Base-by-base conservation (phyloP, 805 yeast genomes). In the Metschnikowia dekortorum region DNA sequence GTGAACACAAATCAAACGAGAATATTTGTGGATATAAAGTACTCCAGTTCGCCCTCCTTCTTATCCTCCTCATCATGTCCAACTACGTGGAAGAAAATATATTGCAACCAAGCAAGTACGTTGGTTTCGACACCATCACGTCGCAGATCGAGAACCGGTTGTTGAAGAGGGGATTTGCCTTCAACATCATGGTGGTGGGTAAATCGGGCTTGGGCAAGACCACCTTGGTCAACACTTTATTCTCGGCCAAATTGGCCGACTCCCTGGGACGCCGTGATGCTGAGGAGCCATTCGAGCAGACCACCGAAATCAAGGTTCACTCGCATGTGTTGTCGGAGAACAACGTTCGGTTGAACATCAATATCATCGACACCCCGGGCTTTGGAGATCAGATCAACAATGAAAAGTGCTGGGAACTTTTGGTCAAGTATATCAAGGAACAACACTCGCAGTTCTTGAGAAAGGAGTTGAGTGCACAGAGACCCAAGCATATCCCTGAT, bases 341-440 rank as follows among this genome's bases (percentile, higher is more conserved):
- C 67, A 87, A 87, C 57, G 98, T 94, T 50, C 83, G 84, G 54
- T 81, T 94, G 66, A 85, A 85, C 61, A 74, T 94, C 56, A 91
- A 89, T 61, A 83, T 94, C 49, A 88, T 94, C 64, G 99, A 94
- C 67, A 94, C 99, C 3, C 98, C 98, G 18, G 98, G 98, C 13
- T 94, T 89, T 75, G 98, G 97, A 37, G 99, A 94, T 75, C 96
- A 88, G 71, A 87, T 94, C 58, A 88, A 90, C 73, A 91, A 91
- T 70, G 95, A 88, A 62, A 87, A 86, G 70, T 90, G 96, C 70
- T 92, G 97, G 97, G 98, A 91, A 61, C 97, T 97, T 47, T 84
- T 91, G 55, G 85, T 91, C 57, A 89, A 89, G 70, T 91, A 90
- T 71, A 89, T 91, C 66, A 91, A 91, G 72, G 97, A 91, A 70